Evolutionary conservation across 495 filamentous ascomycete species (phyloP).

Genomic region (Penicillium canariense): DNA sequence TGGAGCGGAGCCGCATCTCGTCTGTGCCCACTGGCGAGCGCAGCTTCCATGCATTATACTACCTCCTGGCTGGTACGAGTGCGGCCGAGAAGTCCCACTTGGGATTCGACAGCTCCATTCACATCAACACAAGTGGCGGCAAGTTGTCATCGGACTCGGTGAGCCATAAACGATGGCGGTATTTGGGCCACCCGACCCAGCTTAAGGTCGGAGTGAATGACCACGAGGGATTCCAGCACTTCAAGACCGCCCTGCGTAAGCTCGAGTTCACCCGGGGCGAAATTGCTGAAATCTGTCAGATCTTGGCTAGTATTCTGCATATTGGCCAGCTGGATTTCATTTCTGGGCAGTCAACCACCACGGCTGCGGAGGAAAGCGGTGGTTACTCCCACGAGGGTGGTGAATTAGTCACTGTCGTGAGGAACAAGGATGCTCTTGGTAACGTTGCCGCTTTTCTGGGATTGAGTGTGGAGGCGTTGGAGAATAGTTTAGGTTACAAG

Average conservation of each 20-base stretch:
- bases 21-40: conserved; percentile 91
- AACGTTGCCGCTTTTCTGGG: conserved; percentile 92
- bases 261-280: conserved; percentile 90
- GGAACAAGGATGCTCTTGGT: conserved; percentile 85
- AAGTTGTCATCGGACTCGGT: conserved; percentile 52
- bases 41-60: conserved; percentile 95
- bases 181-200: conserved; percentile 93
- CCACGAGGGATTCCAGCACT: conserved; percentile 90
- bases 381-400: conserved; percentile 95
- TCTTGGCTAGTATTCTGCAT: conserved; percentile 86
- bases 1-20: conserved; percentile 87
- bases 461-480: conserved; percentile 72
- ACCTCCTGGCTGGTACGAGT: conserved; percentile 89
- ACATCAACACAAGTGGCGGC: conserved; percentile 37
- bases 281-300: conserved; percentile 94
- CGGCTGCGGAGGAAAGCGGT: conserved; percentile 83
- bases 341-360: conserved; percentile 72
- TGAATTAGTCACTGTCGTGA: conserved; percentile 78
- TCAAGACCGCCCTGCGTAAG: conserved; percentile 92
- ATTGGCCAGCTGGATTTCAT: conserved; percentile 93
- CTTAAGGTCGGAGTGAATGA: conserved; percentile 97
- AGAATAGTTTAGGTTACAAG: conserved; percentile 87
- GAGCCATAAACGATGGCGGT: conserved; percentile 82
- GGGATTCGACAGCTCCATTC: conserved; percentile 65
- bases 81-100: conserved; percentile 85